Base-by-base conservation (phyloP, 306 rosid genomes). In the Sphenostylis stenocarpa region DNA sequence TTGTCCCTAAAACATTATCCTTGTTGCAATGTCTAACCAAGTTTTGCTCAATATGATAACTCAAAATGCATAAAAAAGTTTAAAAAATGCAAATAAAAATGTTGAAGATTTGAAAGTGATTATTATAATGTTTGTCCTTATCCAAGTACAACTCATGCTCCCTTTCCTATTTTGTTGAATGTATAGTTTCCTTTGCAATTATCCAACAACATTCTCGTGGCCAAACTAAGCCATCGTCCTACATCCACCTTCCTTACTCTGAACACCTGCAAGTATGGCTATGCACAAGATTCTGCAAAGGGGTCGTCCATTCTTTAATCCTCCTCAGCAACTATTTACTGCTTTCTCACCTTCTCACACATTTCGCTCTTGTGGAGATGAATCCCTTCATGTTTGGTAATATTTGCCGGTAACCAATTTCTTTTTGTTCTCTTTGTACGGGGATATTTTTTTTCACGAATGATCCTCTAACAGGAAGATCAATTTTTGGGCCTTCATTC, bases 381-480 rank as follows among this genome's bases (percentile, higher is more conserved):
- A 57, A 13, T 70, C 76, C 56, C 76, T 64, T 62, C 8, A 76
- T 69, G 24, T 57, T 19, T 29, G 73, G 79, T 70, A 78, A 77
- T 66, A n/a, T 60, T 21, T 17, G 15, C 67, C 6, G 28, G 39
- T 38, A 24, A 63, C 60, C 52, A 60, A 2, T 63, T 64, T 72
- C 8, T 51, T 24, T 80, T 6, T 13, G 38, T 4, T 36, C 63
- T 70, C 44, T 79, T 61, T 10, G 23, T 49, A 49, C 19, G 4
- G 26, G 12, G 26, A 3, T 17, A 17, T n/a, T n/a, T 19, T 53
- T 28, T 52, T 21, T 56, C 31, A 24, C 34, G 7, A 56, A 24
- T 24, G 19, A 23, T 26, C 19, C 43, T n/a, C 41, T 29, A 12
- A 28, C 8, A 2, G 34, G n/a, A 56, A 24, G 19, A 26, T 57